phyloP scores from a whole-genome alignment of 768 basidiomycete genomes.

The Lactarius hatsudake region DNA sequence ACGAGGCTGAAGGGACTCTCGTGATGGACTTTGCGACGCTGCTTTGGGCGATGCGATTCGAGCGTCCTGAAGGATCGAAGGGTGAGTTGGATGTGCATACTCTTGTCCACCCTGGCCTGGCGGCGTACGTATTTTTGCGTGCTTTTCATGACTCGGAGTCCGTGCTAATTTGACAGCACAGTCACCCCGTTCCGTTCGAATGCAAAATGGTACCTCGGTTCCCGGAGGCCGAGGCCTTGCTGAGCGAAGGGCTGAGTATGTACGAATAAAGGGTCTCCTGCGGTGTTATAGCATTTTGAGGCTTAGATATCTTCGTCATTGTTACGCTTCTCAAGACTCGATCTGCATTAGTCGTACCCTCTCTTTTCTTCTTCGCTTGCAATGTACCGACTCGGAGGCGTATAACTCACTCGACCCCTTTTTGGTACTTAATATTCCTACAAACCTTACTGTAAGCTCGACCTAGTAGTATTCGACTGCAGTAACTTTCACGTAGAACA shows the following conservation, averaged over 20 bases:
- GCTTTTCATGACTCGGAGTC: conserved; percentile 4
- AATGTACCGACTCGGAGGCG: too few species aligned
- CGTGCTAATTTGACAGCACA: background rate
- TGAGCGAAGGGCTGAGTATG: background rate
- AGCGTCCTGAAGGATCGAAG: background rate
- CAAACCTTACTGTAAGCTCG: too few species aligned
- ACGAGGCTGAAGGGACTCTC: conserved; percentile 34
- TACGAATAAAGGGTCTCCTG: background rate
- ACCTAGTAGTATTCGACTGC: too few species aligned
- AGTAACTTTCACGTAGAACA: too few species aligned
- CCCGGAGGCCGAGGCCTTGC: conserved; percentile 2
- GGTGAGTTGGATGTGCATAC: conserved; percentile 7
- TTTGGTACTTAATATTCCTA: too few species aligned
- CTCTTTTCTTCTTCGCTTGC: too few species aligned
- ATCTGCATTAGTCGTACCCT: too few species aligned
- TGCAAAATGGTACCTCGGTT: conserved; percentile 23
- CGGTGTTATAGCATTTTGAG: too few species aligned
- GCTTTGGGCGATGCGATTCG: conserved; percentile 31
- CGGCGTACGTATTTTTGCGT: conserved; percentile 10
- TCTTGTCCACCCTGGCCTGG: background rate
- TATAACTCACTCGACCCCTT: too few species aligned
- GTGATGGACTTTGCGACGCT: conserved; percentile 35
- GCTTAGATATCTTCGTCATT: too few species aligned
- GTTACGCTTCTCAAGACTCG: too few species aligned
- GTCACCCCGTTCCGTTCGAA: conserved; percentile 20